Percentiles rank a stretch among this genome's conserved stretches.
Conservation (phyloP, 768 basidiomycete genomes). For the Termitomyces bulborhizus region DNA sequence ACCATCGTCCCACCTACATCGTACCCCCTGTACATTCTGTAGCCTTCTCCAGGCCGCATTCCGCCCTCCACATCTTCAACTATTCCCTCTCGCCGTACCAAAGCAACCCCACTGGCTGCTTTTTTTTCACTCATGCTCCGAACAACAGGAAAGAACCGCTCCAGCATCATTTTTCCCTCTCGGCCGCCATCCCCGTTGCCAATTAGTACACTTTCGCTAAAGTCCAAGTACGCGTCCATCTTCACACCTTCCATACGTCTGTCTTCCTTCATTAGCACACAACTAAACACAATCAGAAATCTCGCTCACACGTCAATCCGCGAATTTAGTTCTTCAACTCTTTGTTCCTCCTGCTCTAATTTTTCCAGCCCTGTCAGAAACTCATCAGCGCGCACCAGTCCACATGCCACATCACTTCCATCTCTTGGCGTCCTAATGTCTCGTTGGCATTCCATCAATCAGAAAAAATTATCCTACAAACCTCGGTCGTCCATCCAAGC, state of each 20-base stretch:
- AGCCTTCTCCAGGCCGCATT: conserved; percentile 50
- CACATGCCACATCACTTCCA: conserved; percentile 51
- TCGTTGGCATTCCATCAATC: conserved; percentile 11
- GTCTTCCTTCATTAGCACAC: conserved; percentile 7
- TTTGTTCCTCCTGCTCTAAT: conserved; percentile 23
- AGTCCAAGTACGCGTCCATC: conserved; percentile 60
- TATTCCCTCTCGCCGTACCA: conserved; percentile 10
- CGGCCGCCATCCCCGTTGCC: conserved; percentile 22
- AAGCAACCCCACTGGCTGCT: not conserved
- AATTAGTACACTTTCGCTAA: conserved; percentile 53
- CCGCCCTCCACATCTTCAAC: not conserved
- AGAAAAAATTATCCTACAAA: conserved; percentile 23
- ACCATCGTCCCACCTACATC: conserved; percentile 60
- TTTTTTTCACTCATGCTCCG: conserved; percentile 5
- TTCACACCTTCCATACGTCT: conserved; percentile 53
- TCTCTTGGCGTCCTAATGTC: conserved; percentile 35
- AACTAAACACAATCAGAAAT: not conserved
- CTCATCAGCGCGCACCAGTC: conserved; percentile 45
- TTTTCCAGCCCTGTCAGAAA: conserved; percentile 38
- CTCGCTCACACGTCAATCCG: conserved; percentile 39
- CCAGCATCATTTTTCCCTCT: conserved; percentile 21
- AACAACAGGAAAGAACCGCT: conserved; percentile 35
- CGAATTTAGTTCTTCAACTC: conserved; percentile 33
- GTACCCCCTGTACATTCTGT: conserved; percentile 59
- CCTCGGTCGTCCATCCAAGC: conserved; percentile 63